Base-by-base conservation (phyloP, 106 monocot species). In the Cymbidium sinense region DNA sequence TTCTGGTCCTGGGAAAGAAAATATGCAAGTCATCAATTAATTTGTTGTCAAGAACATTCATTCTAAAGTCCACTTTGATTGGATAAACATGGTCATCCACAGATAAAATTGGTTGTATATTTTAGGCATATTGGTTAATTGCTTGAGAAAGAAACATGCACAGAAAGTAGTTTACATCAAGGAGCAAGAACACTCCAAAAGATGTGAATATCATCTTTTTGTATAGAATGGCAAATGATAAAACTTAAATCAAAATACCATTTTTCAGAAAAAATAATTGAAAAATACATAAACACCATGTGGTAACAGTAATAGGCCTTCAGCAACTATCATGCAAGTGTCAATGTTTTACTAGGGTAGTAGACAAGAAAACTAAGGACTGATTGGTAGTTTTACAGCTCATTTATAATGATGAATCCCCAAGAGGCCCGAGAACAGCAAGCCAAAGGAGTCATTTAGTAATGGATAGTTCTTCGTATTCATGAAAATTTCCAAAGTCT, bases 1-100 rank as follows among this genome's bases (percentile, higher is more conserved):
- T 78, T 72, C 87, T 95, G 86, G 34, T 76, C 67, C 90, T 93
- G 87, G 33, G 65, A 75, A 84, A 77, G 54, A 51, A 23, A 17
- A 0, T 23, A 58, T 4, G 67, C 1, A 15, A 58, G 28, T 43
- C 10, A 3, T 37, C 71, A n/a, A 71, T 71, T 21, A 71, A 8
- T 21, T 71, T 71, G 6, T 21, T 71, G 31, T 39, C 17, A 10
- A 71, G 36, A 7, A 9, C n/a, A 33, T 37, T 67, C 17, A 71
- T 37, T 37, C 23, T 36, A 39, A 69, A 69, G 29, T 34, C 69
- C 34, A 69, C 1, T 27, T 31, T 69, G 34, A 69, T 69, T 34
- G 5, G 15, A 69, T 2, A 69, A 20, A 23, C 34, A 20, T 20
- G 35, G 1, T 7, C 71, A 71, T 31, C 18, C 67, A 67, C 33